phyloP scores from a whole-genome alignment of 2,329 filamentous ascomycete genomes.

The Pseudocercospora crystallina region DNA sequence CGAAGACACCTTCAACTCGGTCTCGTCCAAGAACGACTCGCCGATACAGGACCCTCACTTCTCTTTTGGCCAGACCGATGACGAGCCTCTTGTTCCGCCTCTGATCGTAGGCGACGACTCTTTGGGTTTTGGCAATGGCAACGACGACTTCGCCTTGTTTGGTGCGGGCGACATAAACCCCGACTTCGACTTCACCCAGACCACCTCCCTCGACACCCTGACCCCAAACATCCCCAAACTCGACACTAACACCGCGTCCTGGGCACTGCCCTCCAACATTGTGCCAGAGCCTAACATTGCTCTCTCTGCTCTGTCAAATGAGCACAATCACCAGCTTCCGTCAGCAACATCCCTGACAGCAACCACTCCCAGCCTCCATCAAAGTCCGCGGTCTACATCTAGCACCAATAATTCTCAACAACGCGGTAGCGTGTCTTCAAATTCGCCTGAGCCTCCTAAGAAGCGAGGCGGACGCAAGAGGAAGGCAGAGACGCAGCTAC shows the following conservation, averaged over 20 bases:
- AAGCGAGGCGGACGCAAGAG: conserved; percentile 38
- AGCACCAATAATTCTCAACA: conserved; percentile 17
- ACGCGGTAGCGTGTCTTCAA: conserved; percentile 32
- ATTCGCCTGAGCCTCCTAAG: conserved; percentile 34
- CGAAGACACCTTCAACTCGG: conserved; percentile 35
- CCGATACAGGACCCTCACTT: conserved; percentile 34
- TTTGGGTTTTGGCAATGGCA: conserved; percentile 27
- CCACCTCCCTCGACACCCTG: conserved; percentile 20
- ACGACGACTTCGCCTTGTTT: conserved; percentile 26
- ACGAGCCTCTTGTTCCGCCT: conserved; percentile 32
- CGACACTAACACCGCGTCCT: conserved; percentile 26
- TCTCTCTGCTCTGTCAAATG: conserved; percentile 27
- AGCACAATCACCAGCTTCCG: conserved; percentile 18
- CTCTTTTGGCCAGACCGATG: conserved; percentile 23
- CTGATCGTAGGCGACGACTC: conserved; percentile 36
- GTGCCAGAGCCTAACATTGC: conserved; percentile 16
- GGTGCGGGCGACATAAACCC: conserved; percentile 25
- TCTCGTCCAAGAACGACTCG: conserved; percentile 37
- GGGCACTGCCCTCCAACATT: conserved; percentile 26
- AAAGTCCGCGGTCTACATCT: conserved; percentile 33
- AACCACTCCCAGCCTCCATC: conserved; percentile 28
- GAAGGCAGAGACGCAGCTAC: conserved; percentile 32
- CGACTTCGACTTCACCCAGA: conserved; percentile 32
- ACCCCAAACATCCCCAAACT: conserved; percentile 21
- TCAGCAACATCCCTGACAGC: conserved; percentile 19